These are phyloP conservation scores for Limnanthes douglasii DNA, from an alignment of 345 rosid genomes.

Conservation along the genomic window DNA sequence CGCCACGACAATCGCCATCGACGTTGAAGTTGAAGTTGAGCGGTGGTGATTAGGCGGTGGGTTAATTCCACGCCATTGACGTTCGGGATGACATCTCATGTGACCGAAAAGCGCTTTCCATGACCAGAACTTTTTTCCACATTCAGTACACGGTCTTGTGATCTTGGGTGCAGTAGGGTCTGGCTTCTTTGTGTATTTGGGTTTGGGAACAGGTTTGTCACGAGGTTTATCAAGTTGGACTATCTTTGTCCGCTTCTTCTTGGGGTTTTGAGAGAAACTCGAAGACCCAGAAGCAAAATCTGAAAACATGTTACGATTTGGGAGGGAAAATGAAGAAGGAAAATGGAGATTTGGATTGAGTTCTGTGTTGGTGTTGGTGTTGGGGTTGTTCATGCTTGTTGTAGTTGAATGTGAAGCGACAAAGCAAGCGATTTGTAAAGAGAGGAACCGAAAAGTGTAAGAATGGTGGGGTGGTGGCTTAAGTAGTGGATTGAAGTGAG, in stretches of 20 bases:
- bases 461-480: conserved; percentile 14
- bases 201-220: conserved; percentile 10
- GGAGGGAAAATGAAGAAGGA: conserved; percentile 10
- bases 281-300: conserved; percentile 15
- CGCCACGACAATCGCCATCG: conserved; percentile 3
- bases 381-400: conserved; percentile 3
- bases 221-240: conserved; percentile 9
- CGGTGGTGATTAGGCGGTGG: conserved; percentile 38
- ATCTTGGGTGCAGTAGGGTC: conserved; percentile 65
- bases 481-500: conserved; percentile 16
- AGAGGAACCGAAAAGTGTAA: conserved; percentile 6
- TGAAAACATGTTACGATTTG: conserved; percentile 10
- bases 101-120: conserved; percentile 91
- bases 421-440: conserved; percentile 2
- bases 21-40: conserved; percentile 4
- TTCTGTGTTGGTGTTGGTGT: conserved; percentile 12
- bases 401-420: neutral
- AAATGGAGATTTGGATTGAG: conserved; percentile 13
- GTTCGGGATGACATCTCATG: conserved; percentile 92
- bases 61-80: conserved; percentile 70
- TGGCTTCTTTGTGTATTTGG: conserved; percentile 39
- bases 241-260: conserved; percentile 35
- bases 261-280: conserved; percentile 16
- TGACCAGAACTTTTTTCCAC: conserved; percentile 86
- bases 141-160: conserved; percentile 75